These are phyloP conservation scores for Leccinellum rugosiceps DNA, from an alignment of 768 basidiomycete genomes.

Conservation along the genomic window DNA sequence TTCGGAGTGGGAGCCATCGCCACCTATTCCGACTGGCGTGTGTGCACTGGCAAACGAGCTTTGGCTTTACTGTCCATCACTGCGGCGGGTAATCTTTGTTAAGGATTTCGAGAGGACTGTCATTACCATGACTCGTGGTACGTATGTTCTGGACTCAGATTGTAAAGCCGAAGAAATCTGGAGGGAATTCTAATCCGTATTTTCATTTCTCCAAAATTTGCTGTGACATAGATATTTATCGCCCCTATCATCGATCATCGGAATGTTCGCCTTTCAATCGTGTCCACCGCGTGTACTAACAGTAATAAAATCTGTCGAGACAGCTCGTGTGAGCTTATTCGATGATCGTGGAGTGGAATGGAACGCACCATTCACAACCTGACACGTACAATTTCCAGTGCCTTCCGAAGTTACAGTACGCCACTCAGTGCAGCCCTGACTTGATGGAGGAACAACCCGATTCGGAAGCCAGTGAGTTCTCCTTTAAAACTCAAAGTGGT, in stretches of 20 bases:
- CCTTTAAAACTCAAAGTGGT: too few relatives aligned
- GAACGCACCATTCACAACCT: too few relatives aligned
- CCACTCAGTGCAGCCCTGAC: too few relatives aligned
- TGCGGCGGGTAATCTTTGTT: slow-evolving; percentile 57
- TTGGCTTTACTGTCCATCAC: slow-evolving; percentile 53
- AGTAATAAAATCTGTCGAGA: too few relatives aligned
- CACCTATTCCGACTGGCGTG: slow-evolving; percentile 47
- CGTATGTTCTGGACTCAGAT: slow-evolving; percentile 28
- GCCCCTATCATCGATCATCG: neutral
- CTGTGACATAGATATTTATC: neutral
- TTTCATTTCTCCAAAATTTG: neutral
- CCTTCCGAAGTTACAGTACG: too few relatives aligned
- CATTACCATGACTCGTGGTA: slow-evolving; percentile 33
- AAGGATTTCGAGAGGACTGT: slow-evolving; percentile 59
- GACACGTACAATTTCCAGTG: too few relatives aligned
- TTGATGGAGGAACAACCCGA: too few relatives aligned
- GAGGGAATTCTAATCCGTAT: slow-evolving; percentile 31
- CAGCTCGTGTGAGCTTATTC: too few relatives aligned
- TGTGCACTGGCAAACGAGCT: slow-evolving; percentile 60
- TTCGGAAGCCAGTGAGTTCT: too few relatives aligned
- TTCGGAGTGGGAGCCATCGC: slow-evolving; percentile 62
- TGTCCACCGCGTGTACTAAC: neutral
- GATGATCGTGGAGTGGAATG: too few relatives aligned
- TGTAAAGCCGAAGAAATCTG: slow-evolving; percentile 24
- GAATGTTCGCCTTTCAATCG: slow-evolving; percentile 9